Evolutionary conservation across 2,329 filamentous ascomycete genomes (phyloP), one percentile per base, ranked within the genome.

Genomic region (Tricladium varicosporioides): DNA sequence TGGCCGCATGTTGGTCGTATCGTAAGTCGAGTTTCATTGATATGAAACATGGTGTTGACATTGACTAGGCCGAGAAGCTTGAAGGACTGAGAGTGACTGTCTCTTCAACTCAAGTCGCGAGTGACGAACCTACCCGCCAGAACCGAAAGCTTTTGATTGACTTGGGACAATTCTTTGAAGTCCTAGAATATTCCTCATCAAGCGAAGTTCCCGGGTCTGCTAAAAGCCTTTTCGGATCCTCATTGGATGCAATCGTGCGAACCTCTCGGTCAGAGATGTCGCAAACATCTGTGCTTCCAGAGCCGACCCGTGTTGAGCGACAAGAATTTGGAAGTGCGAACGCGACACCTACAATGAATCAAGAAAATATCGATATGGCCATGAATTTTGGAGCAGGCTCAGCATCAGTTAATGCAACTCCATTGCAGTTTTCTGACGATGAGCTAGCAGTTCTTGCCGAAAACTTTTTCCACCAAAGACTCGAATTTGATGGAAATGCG

Each of bases 161-260:
- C 52, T 70, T 79, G 0, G 75, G 73, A 3, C 70, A 74, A 18
- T 78, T 79, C 62, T 79, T 76, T 73, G 76, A 78, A 56, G 76
- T 79, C 10, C 69, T 79, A 1, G 76, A 79, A 63, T 77, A 77
- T 52, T 74, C 75, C 1, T 75, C 73, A 8, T 73, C 73, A 10
- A 72, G 70, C 49, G 75, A 76, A 43, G 43, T 65, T 1, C 64
- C 68, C 1, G 65, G 69, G 36, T 71, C 70, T 7, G 69, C 70
- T 2, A 67, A 69, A 13, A 65, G 69, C 18, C 70, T 77, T n/a
- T 77, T 78, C 52, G 76, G 75, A 2, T 58, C 72, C 32, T 74
- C 74, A 0, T 61, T 78, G 2, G 72, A 71, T 45, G 65, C 65
- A 1, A 69, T 51, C 59, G 67, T 40, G 50, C 66, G 27, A 54